These are phyloP conservation scores for Plasmodium knowlesi DNA, from an alignment of 169 alveolate species.

Conservation along the genomic window DNA sequence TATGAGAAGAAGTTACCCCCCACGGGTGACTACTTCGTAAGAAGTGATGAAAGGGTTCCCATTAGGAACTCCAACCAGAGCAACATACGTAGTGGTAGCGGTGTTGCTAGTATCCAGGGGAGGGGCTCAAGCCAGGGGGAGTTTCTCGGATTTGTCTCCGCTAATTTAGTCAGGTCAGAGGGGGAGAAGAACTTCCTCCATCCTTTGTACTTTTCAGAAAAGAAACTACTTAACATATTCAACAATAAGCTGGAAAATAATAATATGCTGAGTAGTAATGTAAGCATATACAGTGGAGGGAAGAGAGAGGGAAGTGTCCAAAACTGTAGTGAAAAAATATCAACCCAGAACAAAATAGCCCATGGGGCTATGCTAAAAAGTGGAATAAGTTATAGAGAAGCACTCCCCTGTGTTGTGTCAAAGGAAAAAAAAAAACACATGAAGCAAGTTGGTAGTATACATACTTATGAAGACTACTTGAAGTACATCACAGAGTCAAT, in stretches of 20 bases:
- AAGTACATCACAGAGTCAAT: constrained; percentile 36
- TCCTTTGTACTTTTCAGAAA: constrained; percentile 29
- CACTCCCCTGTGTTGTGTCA: not conserved
- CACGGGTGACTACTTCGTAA: not conserved
- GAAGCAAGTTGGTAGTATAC: constrained; percentile 6
- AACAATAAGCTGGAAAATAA: constrained; percentile 1
- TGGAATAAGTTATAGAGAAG: not conserved
- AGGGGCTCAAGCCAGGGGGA: not conserved
- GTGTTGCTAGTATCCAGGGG: not conserved
- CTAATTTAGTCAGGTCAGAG: not conserved
- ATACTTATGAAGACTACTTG: constrained; percentile 60
- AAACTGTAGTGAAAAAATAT: not conserved
- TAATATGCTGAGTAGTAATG: not conserved
- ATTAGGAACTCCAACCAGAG: not conserved
- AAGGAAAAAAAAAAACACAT: constrained; percentile 2
- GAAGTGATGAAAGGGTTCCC: not conserved
- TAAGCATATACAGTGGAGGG: not conserved
- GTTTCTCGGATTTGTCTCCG: not conserved
- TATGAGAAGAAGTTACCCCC: not conserved
- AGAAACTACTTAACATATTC: constrained; percentile 15
- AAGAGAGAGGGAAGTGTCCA: not conserved
- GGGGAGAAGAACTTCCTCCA: not conserved
- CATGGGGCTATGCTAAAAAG: not conserved
- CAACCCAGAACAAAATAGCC: not conserved
- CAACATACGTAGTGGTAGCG: not conserved